phyloP scores from a whole-genome alignment of 106 monocot species.

The Dioscorea alata region DNA sequence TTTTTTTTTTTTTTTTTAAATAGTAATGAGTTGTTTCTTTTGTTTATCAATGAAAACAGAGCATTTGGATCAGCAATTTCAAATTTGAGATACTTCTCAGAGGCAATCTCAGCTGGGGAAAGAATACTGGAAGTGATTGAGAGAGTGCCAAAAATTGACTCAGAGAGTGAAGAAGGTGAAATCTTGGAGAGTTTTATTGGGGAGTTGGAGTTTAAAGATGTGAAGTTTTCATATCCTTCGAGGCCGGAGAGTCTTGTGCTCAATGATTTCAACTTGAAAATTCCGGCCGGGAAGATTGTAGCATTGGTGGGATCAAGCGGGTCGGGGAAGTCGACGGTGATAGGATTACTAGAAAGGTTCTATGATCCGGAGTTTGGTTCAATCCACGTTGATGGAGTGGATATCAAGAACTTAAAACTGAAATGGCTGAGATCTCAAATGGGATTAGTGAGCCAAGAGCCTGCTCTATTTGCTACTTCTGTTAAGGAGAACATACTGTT shows the following conservation, averaged over 20 bases:
- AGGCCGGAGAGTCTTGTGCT: constrained; percentile 39
- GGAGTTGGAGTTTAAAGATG: constrained; percentile 51
- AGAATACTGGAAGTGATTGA: constrained; percentile 47
- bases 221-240: constrained; percentile 69
- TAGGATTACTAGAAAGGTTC: constrained; percentile 58
- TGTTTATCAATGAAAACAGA: constrained; percentile 14
- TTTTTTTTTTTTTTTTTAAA: background rate
- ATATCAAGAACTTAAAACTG: constrained; percentile 43
- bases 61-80: constrained; percentile 65
- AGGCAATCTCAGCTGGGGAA: constrained; percentile 69
- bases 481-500: constrained; percentile 66
- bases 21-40: background rate
- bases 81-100: constrained; percentile 73
- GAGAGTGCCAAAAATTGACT: constrained; percentile 69
- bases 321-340: constrained; percentile 69
- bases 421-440: constrained; percentile 89
- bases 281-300: constrained; percentile 47
- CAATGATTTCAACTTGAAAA: constrained; percentile 35
- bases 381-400: constrained; percentile 61
- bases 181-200: constrained; percentile 32
- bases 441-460: constrained; percentile 91
- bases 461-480: constrained; percentile 70
- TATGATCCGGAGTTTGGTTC: constrained; percentile 42
- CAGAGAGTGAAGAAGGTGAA: constrained; percentile 43
- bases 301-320: constrained; percentile 69